Evolutionary conservation across 305 asterid genomes (phyloP).

Genomic region (Fraxinus greggii): DNA sequence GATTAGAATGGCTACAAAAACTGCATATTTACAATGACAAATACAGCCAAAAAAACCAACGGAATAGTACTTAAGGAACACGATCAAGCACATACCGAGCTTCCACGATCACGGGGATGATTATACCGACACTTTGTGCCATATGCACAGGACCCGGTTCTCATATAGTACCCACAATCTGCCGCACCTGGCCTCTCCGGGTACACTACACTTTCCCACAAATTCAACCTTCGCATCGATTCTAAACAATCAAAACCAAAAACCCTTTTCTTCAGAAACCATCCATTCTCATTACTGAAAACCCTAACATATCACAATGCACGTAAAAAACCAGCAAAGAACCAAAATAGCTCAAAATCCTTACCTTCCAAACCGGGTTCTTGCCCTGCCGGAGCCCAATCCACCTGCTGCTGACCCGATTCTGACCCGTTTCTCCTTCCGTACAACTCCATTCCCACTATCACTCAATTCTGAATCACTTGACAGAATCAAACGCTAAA

Average conservation of each 20-base stretch:
- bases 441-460: conserved; percentile 52
- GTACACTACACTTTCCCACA: conserved; percentile 57
- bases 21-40: not conserved
- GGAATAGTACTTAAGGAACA: not conserved
- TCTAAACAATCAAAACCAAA: conserved; percentile 32
- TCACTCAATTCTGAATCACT: conserved; percentile 1
- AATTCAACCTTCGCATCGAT: conserved; percentile 53
- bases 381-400: conserved; percentile 38
- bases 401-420: conserved; percentile 44
- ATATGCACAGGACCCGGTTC: conserved; percentile 80
- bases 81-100: conserved; percentile 44
- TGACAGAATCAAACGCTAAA: not conserved
- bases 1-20: not conserved
- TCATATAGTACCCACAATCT: conserved; percentile 72
- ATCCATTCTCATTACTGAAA: conserved; percentile 23
- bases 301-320: conserved; percentile 32
- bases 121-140: conserved; percentile 80
- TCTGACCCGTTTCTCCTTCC: conserved; percentile 40
- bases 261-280: not conserved
- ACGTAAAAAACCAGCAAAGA: not conserved
- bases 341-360: conserved; percentile 10
- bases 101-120: conserved; percentile 72
- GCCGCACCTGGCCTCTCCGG: conserved; percentile 77
- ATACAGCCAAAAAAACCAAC: conserved; percentile 16
- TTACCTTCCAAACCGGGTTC: conserved; percentile 57